phyloP scores from a whole-genome alignment of 164 flowering plant genomes.

The Paratinospora sagittata region DNA sequence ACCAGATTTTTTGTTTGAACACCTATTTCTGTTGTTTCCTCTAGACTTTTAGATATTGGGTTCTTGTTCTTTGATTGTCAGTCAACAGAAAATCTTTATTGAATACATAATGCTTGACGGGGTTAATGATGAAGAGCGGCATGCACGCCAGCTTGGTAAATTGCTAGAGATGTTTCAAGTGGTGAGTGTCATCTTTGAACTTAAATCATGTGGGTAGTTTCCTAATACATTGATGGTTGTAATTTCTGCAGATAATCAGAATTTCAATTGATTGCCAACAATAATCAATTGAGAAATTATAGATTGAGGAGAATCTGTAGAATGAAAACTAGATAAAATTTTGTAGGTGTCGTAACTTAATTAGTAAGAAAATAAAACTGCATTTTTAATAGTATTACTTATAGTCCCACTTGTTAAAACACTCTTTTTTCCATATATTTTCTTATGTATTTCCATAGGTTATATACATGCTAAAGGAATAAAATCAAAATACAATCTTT shows the following conservation, averaged over 20 bases:
- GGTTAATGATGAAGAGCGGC: slow-evolving; percentile 83
- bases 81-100: slow-evolving; percentile 84
- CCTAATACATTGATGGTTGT: neutral
- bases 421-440: too few species aligned
- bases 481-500: too few species aligned
- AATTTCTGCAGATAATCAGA: neutral
- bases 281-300: neutral
- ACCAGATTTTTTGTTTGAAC: neutral
- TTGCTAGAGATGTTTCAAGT: slow-evolving; percentile 76
- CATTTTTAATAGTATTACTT: neutral
- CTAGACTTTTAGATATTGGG: neutral
- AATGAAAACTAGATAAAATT: neutral
- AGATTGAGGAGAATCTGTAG: neutral
- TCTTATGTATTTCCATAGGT: too few species aligned
- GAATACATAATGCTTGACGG: slow-evolving; percentile 99
- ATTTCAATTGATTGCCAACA: neutral
- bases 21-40: neutral
- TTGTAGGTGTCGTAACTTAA: neutral
- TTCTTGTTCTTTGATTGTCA: slow-evolving; percentile 24
- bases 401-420: neutral
- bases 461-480: too few species aligned
- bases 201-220: neutral
- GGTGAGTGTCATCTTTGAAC: slow-evolving; percentile 39
- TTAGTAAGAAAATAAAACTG: neutral
- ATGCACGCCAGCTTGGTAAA: slow-evolving; percentile 85